Evolutionary conservation across 352 stramenopile genomes (phyloP).

Genomic region (Pythium phragmitis): DNA sequence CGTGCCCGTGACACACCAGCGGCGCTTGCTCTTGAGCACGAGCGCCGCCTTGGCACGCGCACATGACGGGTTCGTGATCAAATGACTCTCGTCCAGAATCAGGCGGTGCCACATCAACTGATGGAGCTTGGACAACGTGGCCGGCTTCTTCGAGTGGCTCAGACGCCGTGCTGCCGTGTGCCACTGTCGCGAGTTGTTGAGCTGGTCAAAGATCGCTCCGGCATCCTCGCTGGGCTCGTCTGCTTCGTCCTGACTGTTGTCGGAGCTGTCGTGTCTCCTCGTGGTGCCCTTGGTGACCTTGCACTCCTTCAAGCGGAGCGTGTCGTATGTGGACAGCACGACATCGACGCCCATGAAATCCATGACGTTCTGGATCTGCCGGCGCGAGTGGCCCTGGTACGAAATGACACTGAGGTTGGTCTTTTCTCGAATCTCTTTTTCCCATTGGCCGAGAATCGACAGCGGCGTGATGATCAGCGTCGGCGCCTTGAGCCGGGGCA

Average conservation of each 20-base stretch:
- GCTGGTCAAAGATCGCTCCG: conserved; percentile 12
- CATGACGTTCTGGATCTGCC: conserved; percentile 56
- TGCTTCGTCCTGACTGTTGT: conserved; percentile 5
- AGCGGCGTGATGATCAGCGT: conserved; percentile 82
- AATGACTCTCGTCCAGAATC: conserved; percentile 88
- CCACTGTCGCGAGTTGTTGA: conserved; percentile 27
- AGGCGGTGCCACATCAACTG: conserved; percentile 82
- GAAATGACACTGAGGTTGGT: conserved; percentile 73
- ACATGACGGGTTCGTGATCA: conserved; percentile 85
- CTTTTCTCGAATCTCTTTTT: conserved; percentile 76
- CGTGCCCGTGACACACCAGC: conserved; percentile 90
- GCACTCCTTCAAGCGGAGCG: conserved; percentile 67
- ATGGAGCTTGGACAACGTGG: conserved; percentile 65
- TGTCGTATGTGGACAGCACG: conserved; percentile 82
- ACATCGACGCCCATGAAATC: conserved; percentile 82
- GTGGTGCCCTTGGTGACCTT: conserved; percentile 33
- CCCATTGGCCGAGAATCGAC: conserved; percentile 86
- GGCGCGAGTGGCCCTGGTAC: conserved; percentile 69
- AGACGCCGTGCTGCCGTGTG: conserved; percentile 18
- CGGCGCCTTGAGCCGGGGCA: conserved; percentile 48
- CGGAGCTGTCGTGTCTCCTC: conserved; percentile 21
- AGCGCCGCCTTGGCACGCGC: conserved; percentile 58
- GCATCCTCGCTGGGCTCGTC: conserved; percentile 20
- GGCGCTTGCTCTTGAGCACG: conserved; percentile 65
- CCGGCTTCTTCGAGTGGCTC: conserved; percentile 25